A percentile compares a stretch with the other conserved stretches of the same genome.
Conservation (phyloP, 768 basidiomycete species). For the Agaricus subrufescens region DNA sequence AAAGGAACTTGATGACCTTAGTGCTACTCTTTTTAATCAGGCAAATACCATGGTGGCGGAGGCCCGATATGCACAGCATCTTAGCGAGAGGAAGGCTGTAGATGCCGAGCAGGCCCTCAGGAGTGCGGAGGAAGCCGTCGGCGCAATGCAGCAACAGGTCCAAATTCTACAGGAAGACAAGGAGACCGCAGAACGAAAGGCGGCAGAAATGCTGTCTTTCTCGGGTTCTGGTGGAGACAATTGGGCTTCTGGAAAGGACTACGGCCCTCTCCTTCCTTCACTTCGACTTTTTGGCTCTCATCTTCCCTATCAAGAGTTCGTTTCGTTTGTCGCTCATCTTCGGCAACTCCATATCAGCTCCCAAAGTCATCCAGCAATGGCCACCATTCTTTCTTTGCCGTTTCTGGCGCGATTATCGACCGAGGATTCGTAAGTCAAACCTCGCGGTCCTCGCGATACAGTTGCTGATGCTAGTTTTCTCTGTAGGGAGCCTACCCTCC, state of each 20-base stretch:
- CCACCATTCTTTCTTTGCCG: slow-evolving; percentile 70
- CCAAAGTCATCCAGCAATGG: slow-evolving; percentile 58
- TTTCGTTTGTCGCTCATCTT: slow-evolving; percentile 72
- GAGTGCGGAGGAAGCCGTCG: slow-evolving; percentile 83
- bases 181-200: slow-evolving; percentile 52
- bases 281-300: slow-evolving; percentile 61
- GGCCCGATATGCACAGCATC: slow-evolving; percentile 62
- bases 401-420: slow-evolving; percentile 69
- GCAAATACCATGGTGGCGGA: slow-evolving; percentile 99
- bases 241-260: slow-evolving; percentile 46
- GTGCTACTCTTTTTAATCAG: slow-evolving; percentile 83
- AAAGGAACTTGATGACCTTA: slow-evolving; percentile 91
- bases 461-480: slow-evolving; percentile 1
- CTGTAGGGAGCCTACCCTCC: slow-evolving; percentile 81
- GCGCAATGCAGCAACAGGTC: slow-evolving; percentile 81
- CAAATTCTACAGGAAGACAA: slow-evolving; percentile 68
- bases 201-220: slow-evolving; percentile 40
- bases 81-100: slow-evolving; percentile 70
- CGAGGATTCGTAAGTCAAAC: slow-evolving; percentile 74
- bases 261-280: slow-evolving; percentile 7
- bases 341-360: slow-evolving; percentile 64
- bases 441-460: slow-evolving; percentile 6
- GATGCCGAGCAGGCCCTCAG: slow-evolving; percentile 74
- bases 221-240: slow-evolving; percentile 74
- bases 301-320: slow-evolving; percentile 75